Evolutionary conservation across 2,329 filamentous ascomycete species (phyloP), one percentile per base, ranked within the genome.

Genomic region (Epichloe coenophiala): DNA sequence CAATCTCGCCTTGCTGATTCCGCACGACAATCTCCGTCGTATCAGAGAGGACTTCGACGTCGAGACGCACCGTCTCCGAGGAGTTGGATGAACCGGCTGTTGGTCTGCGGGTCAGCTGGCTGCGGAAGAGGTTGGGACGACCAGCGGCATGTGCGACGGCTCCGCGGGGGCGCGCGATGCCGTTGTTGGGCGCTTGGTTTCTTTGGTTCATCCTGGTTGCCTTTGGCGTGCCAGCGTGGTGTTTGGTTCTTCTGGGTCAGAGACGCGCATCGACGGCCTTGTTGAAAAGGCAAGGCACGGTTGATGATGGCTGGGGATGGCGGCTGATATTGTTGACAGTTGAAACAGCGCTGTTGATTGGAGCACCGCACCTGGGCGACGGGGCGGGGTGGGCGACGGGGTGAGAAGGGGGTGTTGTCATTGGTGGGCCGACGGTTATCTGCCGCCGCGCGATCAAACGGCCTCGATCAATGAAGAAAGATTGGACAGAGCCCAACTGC

Each of bases 1-100:
- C 74, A 51, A 81, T 73, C 56, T 83, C 79, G 46, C 80, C 81
- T 58, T 82, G 75, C 63, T 75, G 68, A 59, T 83, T 76, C 55
- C 81, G 71, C 44, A 83, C 74, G 8, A 84, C 76, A 52, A 84
- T 83, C 56, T 82, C 79, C 5, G 61, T 62, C n/a, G 60, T 65
- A 45, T 74, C 71, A 5, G 65, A 68, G n/a, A 69, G 60, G 15
- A 68, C 65, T 45, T 74, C 71, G 48, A 66, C 65, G 52, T 75
- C 73, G n/a, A 76, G 64, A 47, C 72, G 70, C 50, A 77, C 57
- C 38, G 70, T 73, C 55, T 77, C 74, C 47, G 65, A 66, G 12
- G 72, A 61, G 39, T 61, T 61, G 47, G 61, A 58, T 19, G 64
- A 65, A 37, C 62, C 59, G 15, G 69, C 69, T 3, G 77, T 76